These are phyloP conservation scores for Pinus albicaulis DNA, from an alignment of 75 land plant genomes.

Conservation along the genomic window DNA sequence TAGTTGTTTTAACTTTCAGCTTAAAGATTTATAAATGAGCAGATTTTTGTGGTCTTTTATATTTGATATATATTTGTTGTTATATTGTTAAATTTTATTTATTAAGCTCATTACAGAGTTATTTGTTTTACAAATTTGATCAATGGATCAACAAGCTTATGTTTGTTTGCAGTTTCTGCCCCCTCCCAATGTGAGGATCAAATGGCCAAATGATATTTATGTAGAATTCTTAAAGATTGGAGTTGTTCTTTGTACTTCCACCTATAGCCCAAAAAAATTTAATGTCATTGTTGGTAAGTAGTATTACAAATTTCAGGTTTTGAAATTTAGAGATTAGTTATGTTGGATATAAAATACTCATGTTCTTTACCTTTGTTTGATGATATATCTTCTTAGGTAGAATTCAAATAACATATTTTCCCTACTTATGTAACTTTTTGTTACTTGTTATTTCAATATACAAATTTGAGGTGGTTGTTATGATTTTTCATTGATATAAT, in stretches of 20 bases:
- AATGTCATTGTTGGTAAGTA: conserved; percentile 78
- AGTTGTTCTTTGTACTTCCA: conserved; percentile 88
- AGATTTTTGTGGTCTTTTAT: neutral
- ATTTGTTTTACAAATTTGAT: neutral
- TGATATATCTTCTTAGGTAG: neutral
- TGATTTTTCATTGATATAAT: neutral
- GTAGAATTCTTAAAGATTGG: conserved; percentile 82
- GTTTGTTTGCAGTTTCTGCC: conserved; percentile 57
- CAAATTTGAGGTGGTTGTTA: neutral
- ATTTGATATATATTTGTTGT: neutral
- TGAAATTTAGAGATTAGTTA: neutral
- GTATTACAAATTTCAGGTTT: neutral
- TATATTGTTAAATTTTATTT: neutral
- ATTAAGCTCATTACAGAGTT: neutral
- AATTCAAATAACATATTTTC: too few species aligned
- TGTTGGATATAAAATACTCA: neutral
- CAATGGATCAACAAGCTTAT: neutral
- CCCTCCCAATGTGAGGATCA: conserved; percentile 69
- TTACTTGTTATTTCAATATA: neutral
- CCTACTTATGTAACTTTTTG: too few species aligned
- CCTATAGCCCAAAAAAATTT: conserved; percentile 83
- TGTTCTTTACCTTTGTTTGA: neutral
- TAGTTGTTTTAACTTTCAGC: too few species aligned
- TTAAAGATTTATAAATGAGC: too few species aligned
- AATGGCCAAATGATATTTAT: conserved; percentile 99